Percentiles rank a stretch among this genome's conserved stretches.
phyloP scores from a whole-genome alignment of 139 green algal species.

The Chlorella sp. region DNA sequence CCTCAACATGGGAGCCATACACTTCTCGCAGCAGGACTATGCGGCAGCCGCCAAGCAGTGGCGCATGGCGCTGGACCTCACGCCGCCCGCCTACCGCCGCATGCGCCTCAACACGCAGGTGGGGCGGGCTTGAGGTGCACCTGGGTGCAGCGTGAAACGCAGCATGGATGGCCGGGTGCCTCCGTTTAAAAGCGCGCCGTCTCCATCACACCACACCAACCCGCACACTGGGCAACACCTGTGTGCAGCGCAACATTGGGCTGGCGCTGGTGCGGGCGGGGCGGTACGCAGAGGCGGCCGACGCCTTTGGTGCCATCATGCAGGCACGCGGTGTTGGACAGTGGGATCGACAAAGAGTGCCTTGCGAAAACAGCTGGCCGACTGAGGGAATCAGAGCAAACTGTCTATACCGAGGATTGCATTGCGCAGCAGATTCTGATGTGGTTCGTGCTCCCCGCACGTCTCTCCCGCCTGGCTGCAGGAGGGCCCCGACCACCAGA shows the following conservation, averaged over 20 bases:
- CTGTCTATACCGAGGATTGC: no score
- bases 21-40: conserved; percentile 77
- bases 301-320: conserved; percentile 52
- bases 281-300: conserved; percentile 80
- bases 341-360: no score
- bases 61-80: conserved; percentile 88
- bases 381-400: no score
- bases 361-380: no score
- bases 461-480: background rate
- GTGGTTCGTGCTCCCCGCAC: no score
- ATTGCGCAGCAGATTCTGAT: no score
- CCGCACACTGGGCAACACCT: no score
- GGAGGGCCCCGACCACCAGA: conserved; percentile 74
- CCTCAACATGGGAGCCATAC: conserved; percentile 91
- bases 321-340: background rate
- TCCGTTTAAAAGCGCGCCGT: no score
- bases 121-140: no score
- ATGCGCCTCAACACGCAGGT: conserved; percentile 67
- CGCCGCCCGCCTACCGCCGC: conserved; percentile 57
- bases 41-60: conserved; percentile 79
- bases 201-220: no score
- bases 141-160: no score
- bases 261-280: conserved; percentile 81
- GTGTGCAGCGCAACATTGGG: conserved; percentile 80
- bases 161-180: no score